These are phyloP conservation scores for Fusarium torulosum DNA, from an alignment of 2,329 filamentous ascomycete genomes.

Conservation along the genomic window DNA sequence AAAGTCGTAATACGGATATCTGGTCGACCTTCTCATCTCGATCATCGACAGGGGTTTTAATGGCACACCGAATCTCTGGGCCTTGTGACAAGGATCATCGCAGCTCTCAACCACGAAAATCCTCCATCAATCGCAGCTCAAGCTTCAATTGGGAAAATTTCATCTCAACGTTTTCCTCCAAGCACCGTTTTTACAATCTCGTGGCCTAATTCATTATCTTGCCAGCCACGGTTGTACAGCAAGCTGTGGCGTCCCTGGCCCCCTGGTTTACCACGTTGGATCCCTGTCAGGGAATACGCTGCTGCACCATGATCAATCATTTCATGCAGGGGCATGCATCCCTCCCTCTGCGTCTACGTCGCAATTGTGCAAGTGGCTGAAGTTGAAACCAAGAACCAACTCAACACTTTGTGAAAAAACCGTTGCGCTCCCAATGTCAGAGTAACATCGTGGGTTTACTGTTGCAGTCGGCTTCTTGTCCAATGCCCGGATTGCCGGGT, in stretches of 20 bases:
- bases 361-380: conserved; percentile 23
- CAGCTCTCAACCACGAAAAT: conserved; percentile 9
- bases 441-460: conserved; percentile 28
- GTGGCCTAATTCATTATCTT: conserved; percentile 2
- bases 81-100: conserved; percentile 14
- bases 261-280: conserved; percentile 31
- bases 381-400: conserved; percentile 21
- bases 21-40: conserved; percentile 11
- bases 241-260: conserved; percentile 26
- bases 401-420: conserved; percentile 2
- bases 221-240: conserved; percentile 31
- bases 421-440: neutral
- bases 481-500: conserved; percentile 15
- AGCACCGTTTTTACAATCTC: neutral
- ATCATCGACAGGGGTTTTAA: conserved; percentile 30
- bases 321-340: conserved; percentile 40
- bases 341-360: conserved; percentile 25
- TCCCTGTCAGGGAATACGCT: conserved; percentile 23
- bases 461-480: conserved; percentile 21
- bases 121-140: conserved; percentile 7
- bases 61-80: conserved; percentile 19
- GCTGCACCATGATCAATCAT: conserved; percentile 27
- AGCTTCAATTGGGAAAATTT: conserved; percentile 9
- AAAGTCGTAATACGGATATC: conserved; percentile 4
- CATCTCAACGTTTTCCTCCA: neutral